These are phyloP conservation scores for Skeletonema grethae DNA, from an alignment of 108 stramenopile species.

Conservation along the genomic window DNA sequence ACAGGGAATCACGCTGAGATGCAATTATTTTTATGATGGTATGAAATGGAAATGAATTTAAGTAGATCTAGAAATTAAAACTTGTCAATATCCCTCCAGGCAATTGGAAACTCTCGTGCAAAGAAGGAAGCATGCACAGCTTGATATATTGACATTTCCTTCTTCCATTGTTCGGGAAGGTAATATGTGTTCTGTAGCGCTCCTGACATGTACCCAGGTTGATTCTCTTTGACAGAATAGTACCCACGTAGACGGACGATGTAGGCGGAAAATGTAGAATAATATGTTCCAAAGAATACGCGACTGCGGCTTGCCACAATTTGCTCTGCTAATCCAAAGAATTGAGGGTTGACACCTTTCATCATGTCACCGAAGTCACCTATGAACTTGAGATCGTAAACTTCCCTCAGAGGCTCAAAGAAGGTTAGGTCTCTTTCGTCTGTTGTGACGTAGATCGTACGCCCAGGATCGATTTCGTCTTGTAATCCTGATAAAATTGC, in stretches of 20 bases:
- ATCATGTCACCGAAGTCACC: slow-evolving; percentile 28
- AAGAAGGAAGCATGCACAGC: slow-evolving; percentile 42
- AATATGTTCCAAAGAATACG: slow-evolving; percentile 65
- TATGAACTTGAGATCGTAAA: slow-evolving; percentile 48
- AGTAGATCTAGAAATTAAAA: neutral
- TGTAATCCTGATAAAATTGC: slow-evolving; percentile 26
- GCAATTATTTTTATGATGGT: neutral
- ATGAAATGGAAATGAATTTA: neutral
- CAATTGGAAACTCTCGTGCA: slow-evolving; percentile 51
- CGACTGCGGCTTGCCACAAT: slow-evolving; percentile 59
- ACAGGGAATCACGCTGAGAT: slow-evolving; percentile 16
- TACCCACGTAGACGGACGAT: slow-evolving; percentile 71
- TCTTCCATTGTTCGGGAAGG: slow-evolving; percentile 25
- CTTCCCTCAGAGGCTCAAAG: slow-evolving; percentile 36
- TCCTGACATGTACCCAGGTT: slow-evolving; percentile 20
- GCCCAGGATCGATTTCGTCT: slow-evolving; percentile 6
- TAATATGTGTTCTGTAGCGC: slow-evolving; percentile 26
- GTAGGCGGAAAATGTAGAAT: slow-evolving; percentile 68
- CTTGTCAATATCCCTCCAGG: slow-evolving; percentile 67
- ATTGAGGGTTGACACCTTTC: slow-evolving; percentile 53
- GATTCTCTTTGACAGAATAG: slow-evolving; percentile 45
- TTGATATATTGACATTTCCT: slow-evolving; percentile 42
- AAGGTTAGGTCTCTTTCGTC: slow-evolving; percentile 60
- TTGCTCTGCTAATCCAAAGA: slow-evolving; percentile 64
- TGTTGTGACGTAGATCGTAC: slow-evolving; percentile 57